Base-by-base conservation (phyloP, 164 flowering plant genomes). In the Santalum album region DNA sequence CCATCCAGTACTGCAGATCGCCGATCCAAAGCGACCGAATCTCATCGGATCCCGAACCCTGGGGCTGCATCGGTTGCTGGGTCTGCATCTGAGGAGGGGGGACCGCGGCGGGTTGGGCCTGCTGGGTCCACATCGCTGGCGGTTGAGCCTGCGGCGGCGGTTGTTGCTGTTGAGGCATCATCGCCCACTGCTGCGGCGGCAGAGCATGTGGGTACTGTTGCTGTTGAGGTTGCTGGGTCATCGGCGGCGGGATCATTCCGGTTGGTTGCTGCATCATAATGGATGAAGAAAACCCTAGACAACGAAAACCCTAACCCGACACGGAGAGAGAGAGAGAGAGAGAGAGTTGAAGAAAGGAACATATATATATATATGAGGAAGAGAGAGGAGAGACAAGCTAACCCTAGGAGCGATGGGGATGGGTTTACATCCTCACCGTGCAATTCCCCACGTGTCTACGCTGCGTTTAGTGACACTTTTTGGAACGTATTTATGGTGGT, bases 1-100 rank as follows among this genome's bases (percentile, higher is more conserved):
- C 87, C 91, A 89, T 86, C 86, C 89, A 84, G 35, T 61, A 71
- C 71, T 71, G 87, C 72, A 86, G 57, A 34, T 83, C 96, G 1
- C 94, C 94, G 60, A 88, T 83, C 94, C 90, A 88, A 44, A 86
- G 78, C 17, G 90, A 75, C 19, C 82, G 72, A 55, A 86, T 66
- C 79, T 83, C 94, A 14, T 72, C 72, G 3, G 83, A 52, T 24
- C 42, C 65, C 14, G 61, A 23, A 9, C 58, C 54, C 44, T 56
- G 69, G 52, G 62, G 65, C 69, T 44, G 63, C 50, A 2, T 4
- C 32, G 19, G 39, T 56, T 40, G 54, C 38, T 32, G 61, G 6
- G 9, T 9, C 51, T 49, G 59, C 18, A 51, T 44, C 65, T 53
- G 73, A 39, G 36, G 14, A 56, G 20, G 56, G 59, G 66, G 74